Evolutionary conservation across 169 alveolate genomes (phyloP).

Genomic region (Cyclospora cayetanensis): DNA sequence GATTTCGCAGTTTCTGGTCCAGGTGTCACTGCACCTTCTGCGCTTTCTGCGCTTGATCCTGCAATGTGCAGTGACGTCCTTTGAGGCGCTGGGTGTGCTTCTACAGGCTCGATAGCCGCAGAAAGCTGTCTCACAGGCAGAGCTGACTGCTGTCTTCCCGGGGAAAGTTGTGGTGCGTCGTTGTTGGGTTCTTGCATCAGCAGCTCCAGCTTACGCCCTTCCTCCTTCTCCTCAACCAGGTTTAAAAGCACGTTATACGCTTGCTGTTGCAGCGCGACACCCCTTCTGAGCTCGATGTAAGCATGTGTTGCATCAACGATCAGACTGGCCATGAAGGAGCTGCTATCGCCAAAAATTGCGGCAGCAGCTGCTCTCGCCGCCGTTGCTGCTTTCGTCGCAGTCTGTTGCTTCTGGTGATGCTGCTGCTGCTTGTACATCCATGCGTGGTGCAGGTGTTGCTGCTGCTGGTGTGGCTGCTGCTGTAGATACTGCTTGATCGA

Average conservation of each 20-base stretch:
- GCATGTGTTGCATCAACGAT: background rate
- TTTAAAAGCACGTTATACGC: background rate
- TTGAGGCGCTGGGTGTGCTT: background rate
- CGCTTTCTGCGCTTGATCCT: background rate
- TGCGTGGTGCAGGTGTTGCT: slow-evolving; percentile 27
- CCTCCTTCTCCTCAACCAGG: background rate
- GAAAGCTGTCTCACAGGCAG: background rate
- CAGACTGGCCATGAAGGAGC: background rate
- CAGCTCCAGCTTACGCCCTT: too few relatives aligned
- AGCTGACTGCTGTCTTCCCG: too few relatives aligned
- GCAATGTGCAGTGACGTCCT: too few relatives aligned
- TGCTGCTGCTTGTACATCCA: background rate
- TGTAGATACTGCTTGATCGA: background rate
- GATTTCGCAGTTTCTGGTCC: background rate
- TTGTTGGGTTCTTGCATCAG: too few relatives aligned
- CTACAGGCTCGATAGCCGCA: background rate
- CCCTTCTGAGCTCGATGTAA: background rate
- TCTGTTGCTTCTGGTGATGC: background rate
- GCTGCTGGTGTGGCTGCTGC: slow-evolving; percentile 33
- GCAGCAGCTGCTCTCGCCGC: slow-evolving; percentile 17
- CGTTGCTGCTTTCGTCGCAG: background rate
- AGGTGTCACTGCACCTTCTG: background rate
- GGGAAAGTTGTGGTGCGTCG: too few relatives aligned
- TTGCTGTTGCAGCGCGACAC: slow-evolving; percentile 23
- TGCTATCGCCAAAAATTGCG: background rate